Percentiles rank a stretch among this genome's conserved stretches.
These are phyloP conservation scores for Podospora australis DNA, from an alignment of 495 filamentous ascomycete genomes.

Conservation along the genomic window DNA sequence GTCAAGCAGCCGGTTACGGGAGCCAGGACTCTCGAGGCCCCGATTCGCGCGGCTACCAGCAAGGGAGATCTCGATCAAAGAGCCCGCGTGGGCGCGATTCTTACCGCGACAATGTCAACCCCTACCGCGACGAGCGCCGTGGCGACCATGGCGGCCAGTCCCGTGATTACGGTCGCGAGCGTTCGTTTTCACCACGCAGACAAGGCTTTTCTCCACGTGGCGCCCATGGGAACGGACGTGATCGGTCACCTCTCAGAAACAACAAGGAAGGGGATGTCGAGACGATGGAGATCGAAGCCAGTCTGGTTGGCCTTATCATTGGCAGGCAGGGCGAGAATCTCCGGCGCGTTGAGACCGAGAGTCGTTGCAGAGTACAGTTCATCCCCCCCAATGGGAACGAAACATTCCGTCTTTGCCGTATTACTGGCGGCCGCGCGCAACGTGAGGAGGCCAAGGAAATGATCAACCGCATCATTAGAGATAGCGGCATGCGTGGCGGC, in stretches of 20 bases:
- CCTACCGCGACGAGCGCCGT: conserved; percentile 71
- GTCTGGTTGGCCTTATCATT: conserved; percentile 76
- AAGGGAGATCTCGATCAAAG: conserved; percentile 61
- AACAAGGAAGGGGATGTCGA: conserved; percentile 60
- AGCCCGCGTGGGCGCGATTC: conserved; percentile 55
- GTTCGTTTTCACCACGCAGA: conserved; percentile 55
- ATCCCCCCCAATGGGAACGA: conserved; percentile 62
- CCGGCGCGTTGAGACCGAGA: conserved; percentile 67
- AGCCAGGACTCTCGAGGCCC: conserved; percentile 30
- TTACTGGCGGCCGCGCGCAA: conserved; percentile 59
- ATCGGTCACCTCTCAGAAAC: conserved; percentile 49
- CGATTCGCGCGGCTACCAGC: conserved; percentile 37
- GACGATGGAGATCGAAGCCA: conserved; percentile 68
- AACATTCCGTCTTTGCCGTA: conserved; percentile 67
- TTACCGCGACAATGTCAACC: conserved; percentile 65
- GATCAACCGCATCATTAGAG: conserved; percentile 75
- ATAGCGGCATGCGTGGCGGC: conserved; percentile 61
- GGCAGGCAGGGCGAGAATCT: conserved; percentile 78
- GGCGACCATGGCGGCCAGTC: conserved; percentile 23
- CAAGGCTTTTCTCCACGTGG: conserved; percentile 46
- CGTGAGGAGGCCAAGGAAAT: conserved; percentile 64
- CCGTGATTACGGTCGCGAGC: conserved; percentile 54
- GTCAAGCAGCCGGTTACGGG: conserved; percentile 32
- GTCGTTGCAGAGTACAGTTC: conserved; percentile 72
- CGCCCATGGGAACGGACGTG: conserved; percentile 33